Base-by-base conservation (phyloP, 192 early-diverging fungal species). In the Rhizophagus clarus region DNA sequence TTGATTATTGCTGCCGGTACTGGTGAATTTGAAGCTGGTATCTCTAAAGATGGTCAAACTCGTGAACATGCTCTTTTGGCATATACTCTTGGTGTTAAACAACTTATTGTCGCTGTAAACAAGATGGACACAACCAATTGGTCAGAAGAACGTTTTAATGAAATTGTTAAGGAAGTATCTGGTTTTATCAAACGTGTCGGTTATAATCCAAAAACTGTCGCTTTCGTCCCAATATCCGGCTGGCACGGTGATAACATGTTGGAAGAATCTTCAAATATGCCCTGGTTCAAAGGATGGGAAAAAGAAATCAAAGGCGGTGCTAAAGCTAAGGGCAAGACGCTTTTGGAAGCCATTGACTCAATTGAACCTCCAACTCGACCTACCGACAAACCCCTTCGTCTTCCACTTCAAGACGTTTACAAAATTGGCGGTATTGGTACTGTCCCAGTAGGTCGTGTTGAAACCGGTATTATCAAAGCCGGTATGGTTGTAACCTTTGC, bases 101-200 rank as follows among this genome's bases (percentile, higher is more conserved):
- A 99, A 92, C 92, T 99, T 86, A 96, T 99, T 80, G 96, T 99
- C 82, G 96, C 95, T 86, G 92, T 99, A 89, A 99, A 99, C 96
- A 99, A 99, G 94, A 99, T 99, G 96, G 97, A 99, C 93, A 91
- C 97, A 86, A 93, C 93, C 92, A 93, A 94, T 88, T 99, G 93
- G 92, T 93, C 90, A 85, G 91, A 97, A 90, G 95, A 91, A 83
- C 96, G 97, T 86, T 98, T 93, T 93, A 89, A 92, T 81, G 97
- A 97, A 89, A 97, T 97, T 88, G 90, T 94, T 88, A 97, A 97
- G 92, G 97, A 97, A 87, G 92, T 97, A 77, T 90, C 93, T 84
- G 88, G 87, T 88, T 96, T 97, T 91, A 94, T 97, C 93, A 97
- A 97, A 94, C 96, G 96, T 93, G 94, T 97, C 87, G 95, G 94